Base-by-base conservation (phyloP, 2,329 filamentous ascomycete species). In the Lachnellula arida region DNA sequence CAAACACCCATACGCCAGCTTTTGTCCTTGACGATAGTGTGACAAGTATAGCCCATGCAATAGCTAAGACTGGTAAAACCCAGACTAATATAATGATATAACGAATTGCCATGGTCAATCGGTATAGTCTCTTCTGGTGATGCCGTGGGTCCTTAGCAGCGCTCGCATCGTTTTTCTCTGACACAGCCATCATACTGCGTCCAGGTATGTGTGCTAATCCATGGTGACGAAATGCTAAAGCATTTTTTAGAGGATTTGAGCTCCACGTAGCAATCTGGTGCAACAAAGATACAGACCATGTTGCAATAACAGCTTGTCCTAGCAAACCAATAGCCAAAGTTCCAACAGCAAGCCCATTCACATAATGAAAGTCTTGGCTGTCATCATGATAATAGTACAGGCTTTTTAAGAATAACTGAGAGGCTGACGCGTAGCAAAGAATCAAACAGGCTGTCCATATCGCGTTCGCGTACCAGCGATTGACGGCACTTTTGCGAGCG, bases 221-320 rank as follows among this genome's bases (percentile, higher is more conserved):
- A 28, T 28, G 7, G 28, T 60, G 58, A 17, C 51, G 56, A 44
- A 65, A 67, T 2, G 62, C 62, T 11, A 57, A 56, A 5, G 62
- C 65, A 4, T 67, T 67, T 39, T 67, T 62, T 19, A 70, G 61
- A n/a, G 68, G 68, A 52, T 70, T 70, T 5, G 67, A 67, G 49
- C 62, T 65, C 68, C 67, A 70, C 4, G 63, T 68, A 2, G 64
- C 63, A 3, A 70, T 63, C 34, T 59, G 39, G 3, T 64, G 67
- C n/a, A 54, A 49, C 6, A 19, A 12, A 5, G 68, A 39, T 9
- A 64, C 63, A 7, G 25, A 28, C 67, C 67, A 70, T 5, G 60
- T 67, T 1, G 67, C 60, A 15, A 70, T 54, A 23, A 52, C 37
- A 35, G 68, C 67, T 46, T 69, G 67, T 4, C 64, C 54, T 15